Percentiles rank a stretch among this genome's conserved stretches.
Evolutionary conservation across 345 rosid species (phyloP).

Genomic region (Syzygium jambos): DNA sequence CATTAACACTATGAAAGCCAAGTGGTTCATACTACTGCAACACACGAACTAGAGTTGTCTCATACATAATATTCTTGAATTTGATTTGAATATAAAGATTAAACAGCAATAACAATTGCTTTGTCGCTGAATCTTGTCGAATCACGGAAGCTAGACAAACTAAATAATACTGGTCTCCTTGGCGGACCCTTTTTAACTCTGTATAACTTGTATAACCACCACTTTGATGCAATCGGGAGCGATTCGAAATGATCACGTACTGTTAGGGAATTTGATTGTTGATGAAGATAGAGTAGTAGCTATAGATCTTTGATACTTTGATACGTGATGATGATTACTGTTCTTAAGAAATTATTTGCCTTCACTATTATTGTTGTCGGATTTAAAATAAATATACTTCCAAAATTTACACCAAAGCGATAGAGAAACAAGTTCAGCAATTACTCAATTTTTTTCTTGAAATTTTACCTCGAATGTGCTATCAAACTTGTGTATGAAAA

Average conservation of each 20-base stretch:
- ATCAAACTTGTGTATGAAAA: too few species aligned
- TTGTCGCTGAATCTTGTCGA: neutral
- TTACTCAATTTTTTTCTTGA: too few species aligned
- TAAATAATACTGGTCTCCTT: neutral
- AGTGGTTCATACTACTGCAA: neutral
- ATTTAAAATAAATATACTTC: too few species aligned
- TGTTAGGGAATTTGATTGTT: too few species aligned
- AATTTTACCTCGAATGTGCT: too few species aligned
- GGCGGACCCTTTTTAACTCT: neutral
- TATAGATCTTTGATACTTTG: too few species aligned
- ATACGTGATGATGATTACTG: too few species aligned
- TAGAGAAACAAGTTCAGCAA: too few species aligned
- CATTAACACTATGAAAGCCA: neutral
- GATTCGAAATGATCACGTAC: conserved; percentile 56
- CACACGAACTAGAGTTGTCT: neutral
- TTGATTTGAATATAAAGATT: neutral
- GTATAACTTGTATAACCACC: conserved; percentile 1
- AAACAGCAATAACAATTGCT: neutral
- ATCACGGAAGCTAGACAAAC: neutral
- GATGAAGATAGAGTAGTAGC: too few species aligned
- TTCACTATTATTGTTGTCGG: too few species aligned
- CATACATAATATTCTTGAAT: neutral
- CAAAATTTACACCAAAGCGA: too few species aligned
- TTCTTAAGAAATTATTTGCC: too few species aligned
- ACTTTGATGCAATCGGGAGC: conserved; percentile 37